Conservation (phyloP, 352 stramenopile genomes). For the Phytophthora uliginosa region DNA sequence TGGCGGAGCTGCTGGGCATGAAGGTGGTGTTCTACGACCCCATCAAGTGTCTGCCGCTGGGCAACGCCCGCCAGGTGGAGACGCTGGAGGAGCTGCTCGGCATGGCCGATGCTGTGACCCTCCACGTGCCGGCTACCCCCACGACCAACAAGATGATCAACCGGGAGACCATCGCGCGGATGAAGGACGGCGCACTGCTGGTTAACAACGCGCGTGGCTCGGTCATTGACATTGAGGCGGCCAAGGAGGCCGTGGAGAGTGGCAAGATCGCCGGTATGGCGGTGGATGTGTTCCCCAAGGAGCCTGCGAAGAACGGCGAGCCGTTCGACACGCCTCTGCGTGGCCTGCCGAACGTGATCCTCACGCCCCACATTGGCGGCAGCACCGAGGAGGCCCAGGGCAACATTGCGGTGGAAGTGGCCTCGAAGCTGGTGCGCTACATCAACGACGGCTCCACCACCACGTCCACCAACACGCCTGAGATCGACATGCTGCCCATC, state of each 20-base stretch:
- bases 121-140: constrained; percentile 97
- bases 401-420: constrained; percentile 89
- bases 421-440: constrained; percentile 84
- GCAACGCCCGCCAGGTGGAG: constrained; percentile 87
- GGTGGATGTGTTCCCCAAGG: constrained; percentile 92
- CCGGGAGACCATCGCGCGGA: constrained; percentile 85
- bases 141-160: constrained; percentile 95
- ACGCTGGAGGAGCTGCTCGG: constrained; percentile 87
- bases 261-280: constrained; percentile 86
- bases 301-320: constrained; percentile 89
- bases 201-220: constrained; percentile 97
- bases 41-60: constrained; percentile 83
- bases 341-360: constrained; percentile 94
- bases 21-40: constrained; percentile 96
- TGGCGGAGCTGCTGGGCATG: constrained; percentile 93
- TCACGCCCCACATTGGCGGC: constrained; percentile 96
- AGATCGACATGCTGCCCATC: constrained; percentile 84
- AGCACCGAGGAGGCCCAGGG: constrained; percentile 97
- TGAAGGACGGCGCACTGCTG: constrained; percentile 94
- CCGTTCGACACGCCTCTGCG: constrained; percentile 89
- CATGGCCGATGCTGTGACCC: constrained; percentile 93
- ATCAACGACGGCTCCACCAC: constrained; percentile 86
- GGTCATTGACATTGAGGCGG: constrained; percentile 95
- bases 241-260: constrained; percentile 91
- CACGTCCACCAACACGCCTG: constrained; percentile 83